Conservation (phyloP, 176 grass and related monocot genomes). For the Rhipidocladum racemiflorum region DNA sequence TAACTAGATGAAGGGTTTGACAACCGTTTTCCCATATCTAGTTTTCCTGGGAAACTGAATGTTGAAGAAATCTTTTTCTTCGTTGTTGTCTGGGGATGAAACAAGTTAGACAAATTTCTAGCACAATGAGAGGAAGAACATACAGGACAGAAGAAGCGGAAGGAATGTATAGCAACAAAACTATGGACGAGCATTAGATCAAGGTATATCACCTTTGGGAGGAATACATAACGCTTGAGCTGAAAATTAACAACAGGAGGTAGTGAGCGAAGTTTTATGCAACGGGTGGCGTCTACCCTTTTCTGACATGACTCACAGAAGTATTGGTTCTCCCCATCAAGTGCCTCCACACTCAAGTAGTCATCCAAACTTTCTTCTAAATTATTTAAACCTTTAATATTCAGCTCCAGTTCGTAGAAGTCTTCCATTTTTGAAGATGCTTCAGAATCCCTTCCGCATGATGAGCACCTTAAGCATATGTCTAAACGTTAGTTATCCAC, state of each 20-base stretch:
- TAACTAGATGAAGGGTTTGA: constrained; percentile 53
- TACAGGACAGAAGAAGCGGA: not conserved
- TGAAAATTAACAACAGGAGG: constrained; percentile 94
- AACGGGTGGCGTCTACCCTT: constrained; percentile 86
- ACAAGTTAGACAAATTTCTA: constrained; percentile 20
- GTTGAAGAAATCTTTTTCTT: constrained; percentile 97
- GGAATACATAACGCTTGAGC: constrained; percentile 88
- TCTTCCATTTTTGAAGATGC: constrained; percentile 98
- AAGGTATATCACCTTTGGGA: constrained; percentile 69
- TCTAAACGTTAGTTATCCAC: constrained; percentile 25
- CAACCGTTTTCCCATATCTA: constrained; percentile 72
- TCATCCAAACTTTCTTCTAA: constrained; percentile 92
- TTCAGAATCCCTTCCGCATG: constrained; percentile 85
- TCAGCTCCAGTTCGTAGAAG: constrained; percentile 96
- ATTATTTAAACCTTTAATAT: constrained; percentile 93
- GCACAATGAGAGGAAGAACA: constrained; percentile 14
- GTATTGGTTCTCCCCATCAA: constrained; percentile 94
- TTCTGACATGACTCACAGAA: constrained; percentile 78
- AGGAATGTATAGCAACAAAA: constrained; percentile 2
- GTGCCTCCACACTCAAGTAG: constrained; percentile 77
- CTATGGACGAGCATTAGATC: not conserved
- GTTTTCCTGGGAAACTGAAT: constrained; percentile 77
- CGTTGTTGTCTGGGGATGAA: constrained; percentile 70
- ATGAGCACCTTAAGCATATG: constrained; percentile 70
- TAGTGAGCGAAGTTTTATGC: constrained; percentile 85